Base-by-base conservation (phyloP, 352 stramenopile species). In the Phytophthora hibernalis region DNA sequence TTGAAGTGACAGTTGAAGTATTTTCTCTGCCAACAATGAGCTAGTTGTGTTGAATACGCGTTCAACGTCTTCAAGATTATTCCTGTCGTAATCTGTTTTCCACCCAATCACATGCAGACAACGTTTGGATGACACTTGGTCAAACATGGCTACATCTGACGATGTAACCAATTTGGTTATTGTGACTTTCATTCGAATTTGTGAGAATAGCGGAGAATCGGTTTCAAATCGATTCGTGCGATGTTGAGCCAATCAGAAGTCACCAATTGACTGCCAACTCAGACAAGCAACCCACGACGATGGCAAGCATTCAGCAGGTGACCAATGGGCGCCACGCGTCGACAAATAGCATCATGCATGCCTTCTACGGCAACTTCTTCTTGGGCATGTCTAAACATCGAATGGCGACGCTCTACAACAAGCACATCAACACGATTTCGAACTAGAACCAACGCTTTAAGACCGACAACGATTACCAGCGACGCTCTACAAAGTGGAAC, bases 391-490 rank as follows among this genome's bases (percentile, higher is more conserved):
- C 38, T 15, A 59, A 59, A 42, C 6, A 20, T 12, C 38, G 22
- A 18, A 37, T 59, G 37, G 52, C 52, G 11, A 42, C 37, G n/a
- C n/a, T n/a, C n/a, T n/a, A n/a, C n/a, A n/a, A n/a, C n/a, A n/a
- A n/a, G n/a, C n/a, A n/a, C n/a, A n/a, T 55, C 8, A 63, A 63
- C 22, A 63, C 43, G 20, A 63, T 63, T 54, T 55, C 55, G 9
- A 63, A 63, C 33, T 63, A 44, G 55, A 55, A 50, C 12, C 44
- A 63, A 13, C 55, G 43, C 31, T 55, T 49, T 44, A 44, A 55
- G 44, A 21, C 30, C 13, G 12, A 55, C 31, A 55, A 55, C 24
- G 45, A 42, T 11, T 42, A 16, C 35, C 35, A 42, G 35, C 35
- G 35, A 42, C 35, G 35, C 35, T 42, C 35, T 52, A 52, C 45